Conservation (phyloP, 169 alveolate genomes). For the Plasmodium vinckei region DNA sequence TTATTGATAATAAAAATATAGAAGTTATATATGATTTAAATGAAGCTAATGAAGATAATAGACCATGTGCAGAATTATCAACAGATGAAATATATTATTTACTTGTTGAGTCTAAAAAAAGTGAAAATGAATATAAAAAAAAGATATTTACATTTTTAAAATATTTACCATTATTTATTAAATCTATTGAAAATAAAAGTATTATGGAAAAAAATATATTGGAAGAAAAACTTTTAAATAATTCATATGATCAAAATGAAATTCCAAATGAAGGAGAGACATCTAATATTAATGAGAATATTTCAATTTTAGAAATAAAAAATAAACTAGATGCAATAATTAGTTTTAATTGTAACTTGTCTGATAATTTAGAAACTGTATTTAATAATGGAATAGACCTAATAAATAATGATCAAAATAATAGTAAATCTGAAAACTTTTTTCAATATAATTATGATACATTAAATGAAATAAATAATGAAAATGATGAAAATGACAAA, state of each 20-base stretch:
- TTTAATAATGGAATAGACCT: conserved; percentile 28
- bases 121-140: conserved; percentile 70
- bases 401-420: neutral
- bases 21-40: conserved; percentile 47
- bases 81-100: conserved; percentile 68
- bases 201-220: conserved; percentile 50
- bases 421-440: neutral
- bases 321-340: conserved; percentile 49
- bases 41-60: conserved; percentile 24
- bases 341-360: conserved; percentile 47
- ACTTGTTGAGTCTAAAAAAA: conserved; percentile 64
- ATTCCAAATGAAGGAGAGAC: neutral
- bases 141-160: conserved; percentile 60
- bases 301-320: conserved; percentile 33
- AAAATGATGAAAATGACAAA: conserved; percentile 1
- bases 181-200: conserved; percentile 61
- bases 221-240: conserved; percentile 23
- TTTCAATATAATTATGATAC: neutral
- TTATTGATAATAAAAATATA: conserved; percentile 23
- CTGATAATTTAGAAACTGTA: conserved; percentile 53
- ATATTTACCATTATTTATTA: conserved; percentile 54
- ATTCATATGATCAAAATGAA: neutral
- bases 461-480: neutral
- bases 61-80: conserved; percentile 59
- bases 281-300: neutral